Evolutionary conservation across 176 grass and related monocot species (phyloP).

Genomic region (Tuctoria greenei): DNA sequence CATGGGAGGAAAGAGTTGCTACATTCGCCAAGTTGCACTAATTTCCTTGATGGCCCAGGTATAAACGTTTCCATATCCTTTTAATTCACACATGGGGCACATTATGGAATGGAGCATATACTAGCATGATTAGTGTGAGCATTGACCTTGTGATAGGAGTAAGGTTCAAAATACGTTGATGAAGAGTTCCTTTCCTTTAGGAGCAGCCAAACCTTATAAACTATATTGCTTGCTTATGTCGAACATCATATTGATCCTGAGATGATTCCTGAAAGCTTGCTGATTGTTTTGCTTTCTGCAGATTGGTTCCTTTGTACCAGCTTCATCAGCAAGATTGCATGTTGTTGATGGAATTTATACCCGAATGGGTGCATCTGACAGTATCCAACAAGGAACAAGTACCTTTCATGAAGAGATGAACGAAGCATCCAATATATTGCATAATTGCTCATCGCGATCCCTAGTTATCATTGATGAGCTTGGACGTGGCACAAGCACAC

Average conservation of each 20-base stretch:
- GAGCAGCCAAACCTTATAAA: constrained; percentile 13
- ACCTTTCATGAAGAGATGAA: constrained; percentile 91
- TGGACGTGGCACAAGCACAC: constrained; percentile 89
- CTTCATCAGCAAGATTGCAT: constrained; percentile 74
- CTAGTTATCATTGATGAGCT: constrained; percentile 97
- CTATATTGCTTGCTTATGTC: neutral
- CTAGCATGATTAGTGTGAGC: neutral
- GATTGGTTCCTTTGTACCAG: constrained; percentile 93
- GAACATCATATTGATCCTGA: neutral
- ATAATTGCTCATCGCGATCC: constrained; percentile 70
- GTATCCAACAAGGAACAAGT: constrained; percentile 89
- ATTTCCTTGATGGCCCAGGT: constrained; percentile 98
- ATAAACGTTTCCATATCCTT: constrained; percentile 25
- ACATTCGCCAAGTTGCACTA: constrained; percentile 92
- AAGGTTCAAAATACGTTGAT: constrained; percentile 12
- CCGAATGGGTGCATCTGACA: constrained; percentile 90
- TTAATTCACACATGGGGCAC: neutral
- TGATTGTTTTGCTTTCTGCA: constrained; percentile 47
- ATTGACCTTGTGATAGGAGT: neutral
- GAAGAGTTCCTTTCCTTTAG: neutral
- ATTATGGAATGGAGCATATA: constrained; percentile 9
- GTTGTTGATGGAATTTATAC: constrained; percentile 88
- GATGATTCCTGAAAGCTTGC: constrained; percentile 33
- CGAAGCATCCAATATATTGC: constrained; percentile 80
- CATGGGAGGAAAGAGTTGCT: constrained; percentile 99